A percentile compares a stretch with the other conserved stretches of the same genome.
phyloP scores from a whole-genome alignment of 2,329 filamentous ascomycete species.

The Polytolypa hystricis region DNA sequence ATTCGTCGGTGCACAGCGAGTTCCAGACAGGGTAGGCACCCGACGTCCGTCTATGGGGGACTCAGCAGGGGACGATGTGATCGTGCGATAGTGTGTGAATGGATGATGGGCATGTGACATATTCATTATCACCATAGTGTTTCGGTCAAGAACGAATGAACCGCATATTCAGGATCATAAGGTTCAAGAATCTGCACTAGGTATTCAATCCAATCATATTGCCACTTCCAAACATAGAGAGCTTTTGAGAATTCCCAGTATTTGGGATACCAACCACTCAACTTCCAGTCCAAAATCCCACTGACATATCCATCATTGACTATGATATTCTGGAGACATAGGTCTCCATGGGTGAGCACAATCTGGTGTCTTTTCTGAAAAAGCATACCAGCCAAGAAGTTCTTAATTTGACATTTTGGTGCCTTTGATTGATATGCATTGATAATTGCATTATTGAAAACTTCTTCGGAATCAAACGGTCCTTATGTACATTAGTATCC shows the following conservation, averaged over 20 bases:
- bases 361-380: constrained; percentile 13
- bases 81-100: not conserved
- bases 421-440: constrained; percentile 12
- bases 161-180: constrained; percentile 10
- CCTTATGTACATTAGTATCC: constrained; percentile 7
- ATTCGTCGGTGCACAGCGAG: constrained; percentile 10
- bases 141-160: not conserved
- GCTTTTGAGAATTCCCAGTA: constrained; percentile 31
- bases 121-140: not conserved
- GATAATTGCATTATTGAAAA: constrained; percentile 17
- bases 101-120: not conserved
- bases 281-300: constrained; percentile 31
- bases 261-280: constrained; percentile 28
- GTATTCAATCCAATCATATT: constrained; percentile 24
- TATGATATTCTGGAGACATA: constrained; percentile 23
- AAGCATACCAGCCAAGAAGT: constrained; percentile 10
- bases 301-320: constrained; percentile 15
- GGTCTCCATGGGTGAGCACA: constrained; percentile 22
- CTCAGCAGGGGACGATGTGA: constrained; percentile 10
- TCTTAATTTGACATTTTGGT: constrained; percentile 12
- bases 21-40: constrained; percentile 12
- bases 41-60: constrained; percentile 9
- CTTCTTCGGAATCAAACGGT: constrained; percentile 17
- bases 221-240: constrained; percentile 20
- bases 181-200: constrained; percentile 19